phyloP scores from a whole-genome alignment of 768 basidiomycete species.

The Kwoniella botswanensis region DNA sequence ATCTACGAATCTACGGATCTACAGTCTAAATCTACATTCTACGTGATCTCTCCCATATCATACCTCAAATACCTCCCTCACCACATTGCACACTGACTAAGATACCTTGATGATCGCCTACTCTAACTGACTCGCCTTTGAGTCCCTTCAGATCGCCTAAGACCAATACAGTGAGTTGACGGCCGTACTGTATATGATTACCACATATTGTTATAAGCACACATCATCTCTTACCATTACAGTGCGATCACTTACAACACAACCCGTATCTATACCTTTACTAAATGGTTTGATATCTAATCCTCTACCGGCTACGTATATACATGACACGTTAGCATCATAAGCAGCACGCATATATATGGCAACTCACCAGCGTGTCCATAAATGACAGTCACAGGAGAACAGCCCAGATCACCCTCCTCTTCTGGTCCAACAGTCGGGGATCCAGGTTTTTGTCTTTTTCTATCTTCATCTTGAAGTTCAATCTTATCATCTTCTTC shows the following conservation, averaged over 20 bases:
- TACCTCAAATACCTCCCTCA: constrained; percentile 37
- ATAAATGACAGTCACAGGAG: constrained; percentile 71
- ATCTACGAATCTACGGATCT: too few species aligned
- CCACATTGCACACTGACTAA: constrained; percentile 66
- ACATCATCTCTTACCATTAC: background rate
- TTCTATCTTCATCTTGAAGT: constrained; percentile 35
- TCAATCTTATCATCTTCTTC: constrained; percentile 61
- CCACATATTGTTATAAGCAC: background rate
- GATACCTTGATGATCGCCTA: constrained; percentile 67
- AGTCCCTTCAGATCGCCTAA: constrained; percentile 59
- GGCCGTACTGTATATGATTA: constrained; percentile 64
- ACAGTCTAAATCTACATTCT: background rate
- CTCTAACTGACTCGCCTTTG: constrained; percentile 60
- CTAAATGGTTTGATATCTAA: constrained; percentile 83
- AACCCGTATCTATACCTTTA: constrained; percentile 84
- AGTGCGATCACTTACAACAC: constrained; percentile 63
- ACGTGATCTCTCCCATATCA: background rate
- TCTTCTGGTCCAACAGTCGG: constrained; percentile 16
- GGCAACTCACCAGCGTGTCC: constrained; percentile 66
- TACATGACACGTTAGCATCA: background rate
- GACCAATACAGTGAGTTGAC: constrained; percentile 71
- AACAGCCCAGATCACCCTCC: constrained; percentile 33
- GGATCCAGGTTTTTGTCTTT: constrained; percentile 38
- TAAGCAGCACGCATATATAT: background rate
- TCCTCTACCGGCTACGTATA: constrained; percentile 69